Evolutionary conservation across 1,139 yeast species (phyloP), one percentile per base, ranked within the genome.

Genomic region (Candida sp.): DNA sequence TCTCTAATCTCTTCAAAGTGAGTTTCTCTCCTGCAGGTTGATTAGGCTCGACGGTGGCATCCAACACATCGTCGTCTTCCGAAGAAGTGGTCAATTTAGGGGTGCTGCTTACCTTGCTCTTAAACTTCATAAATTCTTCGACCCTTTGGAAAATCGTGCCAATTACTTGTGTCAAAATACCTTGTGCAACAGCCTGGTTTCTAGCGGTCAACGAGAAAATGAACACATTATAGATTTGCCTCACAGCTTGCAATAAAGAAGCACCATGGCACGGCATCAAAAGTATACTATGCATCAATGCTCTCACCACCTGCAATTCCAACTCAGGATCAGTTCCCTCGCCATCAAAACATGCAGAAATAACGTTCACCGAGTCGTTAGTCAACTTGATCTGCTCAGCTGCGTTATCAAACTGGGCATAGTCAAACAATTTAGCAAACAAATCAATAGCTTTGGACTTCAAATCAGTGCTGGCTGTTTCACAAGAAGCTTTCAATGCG

Each of bases 141-240:
- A 92, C 90, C 57, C 96, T 80, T 56, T 88, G 96, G 69, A 91
- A 94, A 12, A 93, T 86, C 4, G 91, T 86, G 52, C 88, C 86
- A 32, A 94, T 91, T 61, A 93, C 90, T 70, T 96, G 99, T 3
- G 96, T 90, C 57, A 96, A 78, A 7, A 96, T 88, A 2, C 97
- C 98, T 71, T 96, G 99, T 0, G 99, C 99, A 53, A 93, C 87
- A 0, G 94, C 90, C 69, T 94, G 99, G 64, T 92, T 94, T 27
- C 90, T 76, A 3, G 94, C 83, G 22, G 89, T 85, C 56, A 88
- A 77, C 0, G 98, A 91, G 54, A 91, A 81, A 43, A 94, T 88
- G 63, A 94, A 96, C 32, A 96, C 90, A 65, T 92, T 93, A 72
- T 94, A 94, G 23, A 94, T 90, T 64, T 91, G 97, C 66, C 99